Conservation (phyloP, 306 rosid genomes). For the Cicer arietinum region DNA sequence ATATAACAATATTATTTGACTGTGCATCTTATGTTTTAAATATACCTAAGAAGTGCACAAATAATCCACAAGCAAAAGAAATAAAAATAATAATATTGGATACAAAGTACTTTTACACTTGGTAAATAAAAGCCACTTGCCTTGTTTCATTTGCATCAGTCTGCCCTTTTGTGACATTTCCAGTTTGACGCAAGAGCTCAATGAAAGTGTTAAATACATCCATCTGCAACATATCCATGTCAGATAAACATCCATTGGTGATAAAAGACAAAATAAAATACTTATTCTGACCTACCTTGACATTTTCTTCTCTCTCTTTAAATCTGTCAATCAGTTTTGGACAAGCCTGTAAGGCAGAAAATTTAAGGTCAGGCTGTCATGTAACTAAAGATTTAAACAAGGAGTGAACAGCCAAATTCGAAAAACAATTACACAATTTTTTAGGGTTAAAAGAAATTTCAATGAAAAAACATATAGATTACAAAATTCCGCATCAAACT, state of each 20-base stretch:
- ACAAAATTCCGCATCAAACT: slow-evolving; percentile 26
- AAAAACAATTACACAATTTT: slow-evolving; percentile 9
- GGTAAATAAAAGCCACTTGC: slow-evolving; percentile 58
- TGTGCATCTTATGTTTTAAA: slow-evolving; percentile 1
- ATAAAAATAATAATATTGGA: neutral
- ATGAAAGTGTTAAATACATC: slow-evolving; percentile 93
- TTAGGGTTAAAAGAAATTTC: slow-evolving; percentile 8
- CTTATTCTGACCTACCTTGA: slow-evolving; percentile 66
- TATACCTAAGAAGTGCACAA: slow-evolving; percentile 24
- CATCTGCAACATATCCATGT: slow-evolving; percentile 73
- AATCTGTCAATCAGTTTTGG: slow-evolving; percentile 97
- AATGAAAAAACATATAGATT: slow-evolving; percentile 1
- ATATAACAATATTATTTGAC: neutral
- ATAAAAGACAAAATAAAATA: slow-evolving; percentile 28
- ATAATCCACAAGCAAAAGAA: slow-evolving; percentile 8
- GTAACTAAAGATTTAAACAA: slow-evolving; percentile 27
- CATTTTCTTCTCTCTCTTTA: slow-evolving; percentile 98
- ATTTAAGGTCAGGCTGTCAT: slow-evolving; percentile 36
- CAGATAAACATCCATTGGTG: slow-evolving; percentile 42
- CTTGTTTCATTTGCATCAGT: slow-evolving; percentile 79
- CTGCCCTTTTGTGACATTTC: slow-evolving; percentile 96
- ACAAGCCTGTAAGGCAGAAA: slow-evolving; percentile 74
- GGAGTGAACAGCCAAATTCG: slow-evolving; percentile 22
- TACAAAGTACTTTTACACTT: slow-evolving; percentile 15
- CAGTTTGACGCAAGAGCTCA: slow-evolving; percentile 97